These are phyloP conservation scores for Penicillium glabrum DNA, from an alignment of 2,329 filamentous ascomycete genomes.

Conservation along the genomic window DNA sequence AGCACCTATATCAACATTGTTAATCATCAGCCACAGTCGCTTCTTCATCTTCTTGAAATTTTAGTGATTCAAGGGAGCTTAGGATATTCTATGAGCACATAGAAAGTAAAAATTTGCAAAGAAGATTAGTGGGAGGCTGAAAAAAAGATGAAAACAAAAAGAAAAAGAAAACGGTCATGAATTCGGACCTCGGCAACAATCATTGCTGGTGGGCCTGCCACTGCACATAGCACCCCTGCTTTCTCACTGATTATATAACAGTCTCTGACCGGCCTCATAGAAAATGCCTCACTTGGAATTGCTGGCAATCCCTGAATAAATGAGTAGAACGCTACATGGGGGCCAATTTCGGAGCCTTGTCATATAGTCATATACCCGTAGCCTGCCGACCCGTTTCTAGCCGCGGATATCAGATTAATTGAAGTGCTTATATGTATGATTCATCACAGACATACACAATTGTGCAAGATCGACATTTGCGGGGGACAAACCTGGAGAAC, in stretches of 20 bases:
- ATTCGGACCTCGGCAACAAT: too few species aligned
- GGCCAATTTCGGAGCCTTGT: conserved; percentile 28
- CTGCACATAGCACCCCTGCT: neutral
- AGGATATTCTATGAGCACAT: too few species aligned
- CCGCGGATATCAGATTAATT: conserved; percentile 13
- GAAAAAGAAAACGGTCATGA: too few species aligned
- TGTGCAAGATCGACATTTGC: neutral
- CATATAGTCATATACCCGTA: conserved; percentile 21
- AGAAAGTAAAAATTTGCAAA: too few species aligned
- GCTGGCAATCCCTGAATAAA: conserved; percentile 1
- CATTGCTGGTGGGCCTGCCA: neutral
- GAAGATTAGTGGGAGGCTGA: too few species aligned
- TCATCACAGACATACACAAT: too few species aligned
- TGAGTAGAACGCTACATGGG: conserved; percentile 10
- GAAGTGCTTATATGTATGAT: conserved; percentile 6
- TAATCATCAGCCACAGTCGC: neutral
- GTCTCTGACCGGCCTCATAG: too few species aligned
- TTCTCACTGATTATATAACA: neutral
- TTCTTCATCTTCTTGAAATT: neutral
- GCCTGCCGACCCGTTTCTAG: conserved; percentile 24
- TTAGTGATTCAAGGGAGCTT: neutral
- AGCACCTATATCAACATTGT: neutral
- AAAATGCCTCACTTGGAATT: neutral
- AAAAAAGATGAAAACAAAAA: too few species aligned
- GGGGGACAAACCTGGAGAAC: neutral